Base-by-base conservation (phyloP, 2,329 filamentous ascomycete genomes). In the Fusarium keratoplasticum region DNA sequence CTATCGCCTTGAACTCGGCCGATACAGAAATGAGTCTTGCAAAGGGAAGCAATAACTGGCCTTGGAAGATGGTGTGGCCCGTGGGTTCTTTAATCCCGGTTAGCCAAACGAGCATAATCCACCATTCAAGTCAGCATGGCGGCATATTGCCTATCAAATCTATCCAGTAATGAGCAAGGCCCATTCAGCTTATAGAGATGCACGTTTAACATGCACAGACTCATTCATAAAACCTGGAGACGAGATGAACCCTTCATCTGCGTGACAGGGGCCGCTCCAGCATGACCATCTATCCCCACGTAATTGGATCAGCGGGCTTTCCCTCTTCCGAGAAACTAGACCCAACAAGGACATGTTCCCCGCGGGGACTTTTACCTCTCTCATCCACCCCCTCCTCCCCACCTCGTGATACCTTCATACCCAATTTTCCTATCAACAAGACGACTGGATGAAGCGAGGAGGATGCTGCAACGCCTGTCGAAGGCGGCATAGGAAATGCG, bases 401-500 rank as follows among this genome's bases (percentile, higher is more conserved):
- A 33, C 33, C 33, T 25, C 16, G 54, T 36, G 35, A 55, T 55
- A 58, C 54, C 54, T 25, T 36, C 57, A 27, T 20, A 27, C 25
- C 10, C 36, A 47, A 40, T 25, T 25, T 36, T 9, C 44, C 14
- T 22, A 20, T 29, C 60, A 20, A 31, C 22, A 13, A 40, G 9
- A 22, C 27, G 38, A 38, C 55, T 64, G 58, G 29, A 72, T 72
- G 70, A 70, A 72, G 60, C 70, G 67, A 50, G 31, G 33, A 35
- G 61, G 44, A 61, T 72, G 70, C 61, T 72, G 70, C 35, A 63
- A 52, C 22, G 64, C 38, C 29, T 72, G 67, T 42, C 62, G 63
- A 22, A 54, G 54, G 31, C 67, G 67, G 18, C 70, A 70, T 62
- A 36, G 69, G 14, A 72, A 70, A 38, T 72, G 70, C n/a, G 62